These are phyloP conservation scores for Aegle marmelos DNA, from an alignment of 345 rosid genomes.

Conservation along the genomic window DNA sequence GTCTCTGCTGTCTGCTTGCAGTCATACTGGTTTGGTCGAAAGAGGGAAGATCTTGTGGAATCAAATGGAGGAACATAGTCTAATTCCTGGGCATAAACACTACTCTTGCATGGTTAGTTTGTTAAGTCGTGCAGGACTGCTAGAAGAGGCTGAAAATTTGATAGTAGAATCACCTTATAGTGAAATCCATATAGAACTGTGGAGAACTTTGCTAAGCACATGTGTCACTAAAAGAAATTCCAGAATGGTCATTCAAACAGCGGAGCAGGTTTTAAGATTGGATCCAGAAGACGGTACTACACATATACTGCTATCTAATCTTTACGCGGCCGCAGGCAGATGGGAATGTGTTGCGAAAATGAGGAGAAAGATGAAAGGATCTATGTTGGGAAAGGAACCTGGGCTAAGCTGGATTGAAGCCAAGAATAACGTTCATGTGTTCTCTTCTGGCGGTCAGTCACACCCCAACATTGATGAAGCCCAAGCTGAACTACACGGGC, in stretches of 20 bases:
- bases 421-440: constrained; percentile 42
- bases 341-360: constrained; percentile 66
- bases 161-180: constrained; percentile 38
- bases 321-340: constrained; percentile 62
- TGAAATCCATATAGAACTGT: constrained; percentile 47
- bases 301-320: constrained; percentile 60
- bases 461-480: constrained; percentile 37
- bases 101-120: constrained; percentile 81
- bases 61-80: constrained; percentile 48
- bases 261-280: constrained; percentile 52
- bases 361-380: constrained; percentile 61
- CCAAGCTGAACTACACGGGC: constrained; percentile 40
- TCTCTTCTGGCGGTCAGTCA: constrained; percentile 62
- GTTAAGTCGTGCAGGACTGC: constrained; percentile 69
- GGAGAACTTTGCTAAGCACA: constrained; percentile 81
- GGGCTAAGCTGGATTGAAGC: constrained; percentile 85
- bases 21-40: constrained; percentile 60
- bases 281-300: constrained; percentile 62
- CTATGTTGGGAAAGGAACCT: constrained; percentile 56
- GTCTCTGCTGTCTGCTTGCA: constrained; percentile 72
- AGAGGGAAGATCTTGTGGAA: constrained; percentile 67
- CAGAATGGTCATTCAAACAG: constrained; percentile 54
- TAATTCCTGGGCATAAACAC: constrained; percentile 64
- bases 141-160: constrained; percentile 57
- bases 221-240: constrained; percentile 57